phyloP scores from a whole-genome alignment of 2,329 filamentous ascomycete genomes.

The Ophioceras dolichostomum region DNA sequence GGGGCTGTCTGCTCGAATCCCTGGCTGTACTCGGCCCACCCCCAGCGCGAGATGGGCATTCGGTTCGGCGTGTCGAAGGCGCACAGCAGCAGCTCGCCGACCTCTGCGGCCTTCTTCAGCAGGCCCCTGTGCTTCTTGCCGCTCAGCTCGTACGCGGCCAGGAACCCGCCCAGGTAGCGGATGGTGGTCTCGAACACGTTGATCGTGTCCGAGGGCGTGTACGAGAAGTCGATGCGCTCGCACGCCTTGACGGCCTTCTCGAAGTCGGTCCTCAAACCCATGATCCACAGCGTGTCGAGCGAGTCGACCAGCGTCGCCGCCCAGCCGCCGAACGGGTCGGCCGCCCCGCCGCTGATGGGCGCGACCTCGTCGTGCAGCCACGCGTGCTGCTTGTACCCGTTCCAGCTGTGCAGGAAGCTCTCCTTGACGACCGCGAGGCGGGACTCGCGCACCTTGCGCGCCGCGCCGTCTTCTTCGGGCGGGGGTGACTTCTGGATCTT shows the following conservation, averaged over 20 bases:
- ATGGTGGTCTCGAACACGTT: slow-evolving; percentile 19
- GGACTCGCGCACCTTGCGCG: slow-evolving; percentile 20
- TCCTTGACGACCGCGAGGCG: slow-evolving; percentile 32
- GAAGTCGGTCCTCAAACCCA: slow-evolving; percentile 40
- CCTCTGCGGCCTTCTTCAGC: slow-evolving; percentile 48
- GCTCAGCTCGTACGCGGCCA: slow-evolving; percentile 15
- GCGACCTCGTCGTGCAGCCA: slow-evolving; percentile 53
- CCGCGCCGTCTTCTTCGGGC: slow-evolving; percentile 31
- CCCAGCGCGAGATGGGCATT: slow-evolving; percentile 50
- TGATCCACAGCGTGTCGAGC: slow-evolving; percentile 43
- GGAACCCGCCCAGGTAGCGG: slow-evolving; percentile 17
- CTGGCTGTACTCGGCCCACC: slow-evolving; percentile 35
- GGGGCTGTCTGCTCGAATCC: slow-evolving; percentile 31
- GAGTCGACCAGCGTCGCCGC: slow-evolving; percentile 39
- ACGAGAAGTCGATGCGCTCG: slow-evolving; percentile 33
- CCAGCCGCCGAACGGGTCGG: slow-evolving; percentile 51
- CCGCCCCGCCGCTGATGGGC: slow-evolving; percentile 37
- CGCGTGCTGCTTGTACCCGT: slow-evolving; percentile 47
- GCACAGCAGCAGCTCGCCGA: slow-evolving; percentile 51
- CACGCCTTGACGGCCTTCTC: slow-evolving; percentile 33
- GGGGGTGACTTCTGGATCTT: slow-evolving; percentile 42
- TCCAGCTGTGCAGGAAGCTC: slow-evolving; percentile 43
- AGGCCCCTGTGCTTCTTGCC: slow-evolving; percentile 37
- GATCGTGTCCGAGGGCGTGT: slow-evolving; percentile 23
- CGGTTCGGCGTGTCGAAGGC: slow-evolving; percentile 57